Evolutionary conservation across 2,329 filamentous ascomycete genomes (phyloP).

Genomic region (Capronia epimyces): DNA sequence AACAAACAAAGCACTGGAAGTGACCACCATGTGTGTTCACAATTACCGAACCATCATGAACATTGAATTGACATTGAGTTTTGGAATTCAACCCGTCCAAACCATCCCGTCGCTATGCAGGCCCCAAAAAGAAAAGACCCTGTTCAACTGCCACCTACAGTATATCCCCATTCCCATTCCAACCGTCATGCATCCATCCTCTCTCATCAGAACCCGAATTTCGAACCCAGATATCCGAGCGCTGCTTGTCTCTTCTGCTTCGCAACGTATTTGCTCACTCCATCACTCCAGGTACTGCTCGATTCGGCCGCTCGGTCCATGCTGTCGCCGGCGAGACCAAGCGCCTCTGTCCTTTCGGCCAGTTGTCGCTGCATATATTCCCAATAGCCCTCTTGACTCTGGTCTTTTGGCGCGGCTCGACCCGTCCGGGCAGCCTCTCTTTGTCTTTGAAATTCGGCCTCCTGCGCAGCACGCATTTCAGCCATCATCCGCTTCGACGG

Average conservation of each 20-base stretch:
- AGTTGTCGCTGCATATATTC: constrained; percentile 79
- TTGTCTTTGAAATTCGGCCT: constrained; percentile 42
- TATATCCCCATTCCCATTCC: no score
- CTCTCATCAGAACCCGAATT: constrained; percentile 38
- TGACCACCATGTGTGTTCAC: no score
- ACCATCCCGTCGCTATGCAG: no score
- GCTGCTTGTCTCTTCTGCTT: constrained; percentile 84
- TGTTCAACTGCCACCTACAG: no score
- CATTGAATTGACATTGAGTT: no score
- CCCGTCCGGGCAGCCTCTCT: constrained; percentile 36
- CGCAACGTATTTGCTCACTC: constrained; percentile 78
- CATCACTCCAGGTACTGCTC: constrained; percentile 77
- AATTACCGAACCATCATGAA: no score
- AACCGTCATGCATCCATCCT: no score
- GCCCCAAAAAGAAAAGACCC: no score
- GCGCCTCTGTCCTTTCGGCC: constrained; percentile 82
- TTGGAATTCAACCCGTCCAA: no score
- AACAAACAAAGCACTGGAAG: no score
- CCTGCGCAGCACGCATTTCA: constrained; percentile 69
- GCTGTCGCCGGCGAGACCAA: constrained; percentile 74
- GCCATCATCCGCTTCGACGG: constrained; percentile 83
- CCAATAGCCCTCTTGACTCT: constrained; percentile 57
- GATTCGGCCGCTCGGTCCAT: constrained; percentile 78
- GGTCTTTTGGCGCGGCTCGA: constrained; percentile 33
- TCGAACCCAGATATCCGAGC: constrained; percentile 52